A percentile compares a stretch with the other conserved stretches of the same genome.
Conservation (phyloP, 768 basidiomycete species). For the Trametes meyenii region DNA sequence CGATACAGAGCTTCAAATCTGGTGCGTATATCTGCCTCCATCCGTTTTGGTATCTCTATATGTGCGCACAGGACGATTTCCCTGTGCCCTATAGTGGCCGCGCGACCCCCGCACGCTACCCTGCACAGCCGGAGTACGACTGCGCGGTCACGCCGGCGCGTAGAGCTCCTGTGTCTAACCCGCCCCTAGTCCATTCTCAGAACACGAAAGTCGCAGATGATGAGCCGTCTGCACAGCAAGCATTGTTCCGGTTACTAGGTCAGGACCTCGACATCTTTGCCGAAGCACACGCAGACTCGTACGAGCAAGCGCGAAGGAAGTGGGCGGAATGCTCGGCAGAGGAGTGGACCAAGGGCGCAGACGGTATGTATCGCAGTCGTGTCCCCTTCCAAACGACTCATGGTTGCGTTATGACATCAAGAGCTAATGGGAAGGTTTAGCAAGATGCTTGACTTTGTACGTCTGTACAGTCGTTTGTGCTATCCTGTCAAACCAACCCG, state of each 20-base stretch:
- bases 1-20: too few species aligned
- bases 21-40: too few species aligned
- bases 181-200: not conserved
- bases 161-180: not conserved
- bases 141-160: not conserved
- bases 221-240: constrained; percentile 12
- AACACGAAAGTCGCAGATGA: not conserved
- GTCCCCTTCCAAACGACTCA: not conserved
- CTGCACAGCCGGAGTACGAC: not conserved
- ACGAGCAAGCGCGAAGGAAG: constrained; percentile 46
- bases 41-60: not conserved
- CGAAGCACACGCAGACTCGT: constrained; percentile 44
- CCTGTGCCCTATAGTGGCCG: not conserved
- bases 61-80: constrained; percentile 15
- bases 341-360: constrained; percentile 58
- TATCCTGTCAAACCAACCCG: not conserved
- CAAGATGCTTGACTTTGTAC: constrained; percentile 53
- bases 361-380: constrained; percentile 39
- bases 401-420: constrained; percentile 28
- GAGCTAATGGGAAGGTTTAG: constrained; percentile 47
- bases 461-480: constrained; percentile 26
- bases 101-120: constrained; percentile 1
- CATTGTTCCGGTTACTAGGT: constrained; percentile 45
- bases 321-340: constrained; percentile 55
- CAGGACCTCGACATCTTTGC: constrained; percentile 47